These are phyloP conservation scores for Vachellia pachyceras DNA, from an alignment of 306 rosid species.

Conservation along the genomic window DNA sequence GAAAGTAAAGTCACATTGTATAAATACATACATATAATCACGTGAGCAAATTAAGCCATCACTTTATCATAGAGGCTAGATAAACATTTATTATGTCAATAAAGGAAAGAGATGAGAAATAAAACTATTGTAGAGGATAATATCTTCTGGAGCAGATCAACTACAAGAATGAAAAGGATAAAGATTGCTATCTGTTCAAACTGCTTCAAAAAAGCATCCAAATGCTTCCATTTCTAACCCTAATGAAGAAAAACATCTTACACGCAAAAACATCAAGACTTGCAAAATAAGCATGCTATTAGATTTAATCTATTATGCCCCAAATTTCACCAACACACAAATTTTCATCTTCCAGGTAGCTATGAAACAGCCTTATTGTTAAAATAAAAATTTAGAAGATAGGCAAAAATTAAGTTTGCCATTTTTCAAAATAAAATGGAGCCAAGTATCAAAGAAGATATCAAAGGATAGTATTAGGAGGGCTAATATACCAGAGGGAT, in stretches of 20 bases:
- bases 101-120: too few species aligned
- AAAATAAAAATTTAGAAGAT: not conserved
- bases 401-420: not conserved
- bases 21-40: too few species aligned
- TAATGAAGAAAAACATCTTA: not conserved
- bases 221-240: not conserved
- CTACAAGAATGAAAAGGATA: not conserved
- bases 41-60: too few species aligned
- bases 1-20: not conserved
- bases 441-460: not conserved
- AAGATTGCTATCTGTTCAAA: not conserved
- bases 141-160: not conserved
- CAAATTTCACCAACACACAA: not conserved
- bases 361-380: not conserved
- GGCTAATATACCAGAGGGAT: not conserved
- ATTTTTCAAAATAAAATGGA: not conserved
- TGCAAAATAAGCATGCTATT: not conserved
- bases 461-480: not conserved
- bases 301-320: not conserved
- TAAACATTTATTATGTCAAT: too few species aligned
- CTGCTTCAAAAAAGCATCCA: not conserved
- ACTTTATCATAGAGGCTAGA: too few species aligned
- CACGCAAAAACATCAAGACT: not conserved
- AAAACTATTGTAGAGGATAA: not conserved
- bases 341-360: not conserved